Evolutionary conservation across 2,329 filamentous ascomycete species (phyloP).

Genomic region (Phoma herbarum): DNA sequence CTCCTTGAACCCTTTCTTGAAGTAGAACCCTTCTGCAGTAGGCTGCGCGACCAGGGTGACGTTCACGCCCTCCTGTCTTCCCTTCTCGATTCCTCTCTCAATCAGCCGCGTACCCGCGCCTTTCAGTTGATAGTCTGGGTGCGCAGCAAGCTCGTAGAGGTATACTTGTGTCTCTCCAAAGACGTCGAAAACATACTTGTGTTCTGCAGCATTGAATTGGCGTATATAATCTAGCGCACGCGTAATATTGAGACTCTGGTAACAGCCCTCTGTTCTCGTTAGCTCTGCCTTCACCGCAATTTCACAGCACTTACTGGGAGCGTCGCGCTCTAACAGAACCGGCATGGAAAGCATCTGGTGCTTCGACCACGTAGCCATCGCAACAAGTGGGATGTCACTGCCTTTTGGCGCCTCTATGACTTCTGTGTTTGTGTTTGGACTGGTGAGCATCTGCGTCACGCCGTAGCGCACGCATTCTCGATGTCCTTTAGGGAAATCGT

Average conservation of each 20-base stretch:
- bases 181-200: neutral
- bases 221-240: neutral
- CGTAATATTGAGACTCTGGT: neutral
- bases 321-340: neutral
- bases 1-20: neutral
- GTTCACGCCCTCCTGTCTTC: neutral
- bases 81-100: neutral
- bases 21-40: neutral
- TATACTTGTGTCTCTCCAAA: neutral
- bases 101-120: slow-evolving; percentile 2
- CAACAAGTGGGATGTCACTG: neutral
- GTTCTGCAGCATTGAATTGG: neutral
- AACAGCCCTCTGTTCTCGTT: neutral
- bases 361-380: neutral
- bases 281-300: neutral
- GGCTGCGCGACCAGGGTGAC: slow-evolving; percentile 4
- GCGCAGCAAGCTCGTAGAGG: neutral
- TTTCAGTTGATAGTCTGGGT: neutral
- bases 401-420: neutral
- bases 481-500: neutral
- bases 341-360: neutral
- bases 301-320: neutral
- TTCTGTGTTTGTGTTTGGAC: neutral
- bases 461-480: neutral
- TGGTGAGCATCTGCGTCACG: neutral